Base-by-base conservation (phyloP, 2,329 filamentous ascomycete species). In the Fusarium sp. region DNA sequence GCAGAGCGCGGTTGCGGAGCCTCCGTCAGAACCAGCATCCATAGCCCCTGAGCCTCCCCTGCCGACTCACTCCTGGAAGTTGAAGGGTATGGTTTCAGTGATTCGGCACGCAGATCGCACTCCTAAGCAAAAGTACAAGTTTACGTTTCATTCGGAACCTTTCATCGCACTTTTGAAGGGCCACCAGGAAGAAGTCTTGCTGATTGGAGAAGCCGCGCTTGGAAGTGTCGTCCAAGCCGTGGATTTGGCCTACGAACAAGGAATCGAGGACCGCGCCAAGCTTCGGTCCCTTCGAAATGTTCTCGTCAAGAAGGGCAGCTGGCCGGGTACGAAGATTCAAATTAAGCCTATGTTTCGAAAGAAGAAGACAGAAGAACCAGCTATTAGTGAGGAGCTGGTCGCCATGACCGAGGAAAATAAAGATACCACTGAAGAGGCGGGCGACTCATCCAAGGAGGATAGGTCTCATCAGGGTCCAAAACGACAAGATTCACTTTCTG, bases 341-440 rank as follows among this genome's bases (percentile, higher is more conserved):
- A 98, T 99, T 80, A 99, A 99, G 82, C 96, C 96, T 14, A 97
- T 99, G 94, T 99, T 99, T 82, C 91, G 95, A 56, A 97, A 95
- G 84, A 91, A 94, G 77, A 94, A 91, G 77, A 88, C 90, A 5
- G 89, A 93, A 55, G 89, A 91, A 71, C 80, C 84, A 65, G 54
- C 79, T 6, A 65, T 79, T 4, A 79, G 82, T 7, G 79, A 82
- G 17, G 84, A 85, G 65, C 72, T 81, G 36, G 72, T 78, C 9
- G 69, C 69, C 18, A 25, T 74, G 9, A 78, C 82, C 17, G 80
- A 82, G 53, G 70, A 76, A 47, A 76, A 79, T 52, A 68, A 71
- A 4, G 60, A 76, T 11, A 65, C 74, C 11, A 36, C 71, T 29
- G 77, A 72, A 15, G 73, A 73, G 7, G 71, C 60, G 14, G 74